phyloP scores from a whole-genome alignment of 352 stramenopile genomes.

The Phytophthora tubulina region DNA sequence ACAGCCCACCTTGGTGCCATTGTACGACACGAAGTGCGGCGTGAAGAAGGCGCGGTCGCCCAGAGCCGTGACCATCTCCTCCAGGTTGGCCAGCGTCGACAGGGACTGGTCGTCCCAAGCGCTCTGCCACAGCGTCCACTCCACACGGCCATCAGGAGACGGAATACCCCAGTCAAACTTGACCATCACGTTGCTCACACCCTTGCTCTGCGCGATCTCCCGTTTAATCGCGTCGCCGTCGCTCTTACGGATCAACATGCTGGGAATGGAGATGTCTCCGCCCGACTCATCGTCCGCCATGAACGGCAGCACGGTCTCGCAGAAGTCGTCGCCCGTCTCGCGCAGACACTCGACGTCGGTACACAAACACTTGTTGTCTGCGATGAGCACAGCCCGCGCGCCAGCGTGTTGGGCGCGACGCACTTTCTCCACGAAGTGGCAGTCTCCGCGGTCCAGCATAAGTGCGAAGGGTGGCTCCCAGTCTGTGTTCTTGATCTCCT shows the following conservation, averaged over 20 bases:
- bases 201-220: slow-evolving; percentile 79
- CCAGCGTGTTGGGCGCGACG: slow-evolving; percentile 92
- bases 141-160: slow-evolving; percentile 94
- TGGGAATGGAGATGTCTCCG: slow-evolving; percentile 97
- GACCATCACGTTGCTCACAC: slow-evolving; percentile 94
- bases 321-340: slow-evolving; percentile 83
- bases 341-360: slow-evolving; percentile 79
- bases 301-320: slow-evolving; percentile 89
- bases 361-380: slow-evolving; percentile 97
- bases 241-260: slow-evolving; percentile 96
- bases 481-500: slow-evolving; percentile 80
- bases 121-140: slow-evolving; percentile 97
- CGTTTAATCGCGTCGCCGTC: slow-evolving; percentile 95
- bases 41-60: slow-evolving; percentile 95
- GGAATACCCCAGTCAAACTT: slow-evolving; percentile 97
- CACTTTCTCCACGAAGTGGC: slow-evolving; percentile 97
- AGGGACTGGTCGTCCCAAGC: slow-evolving; percentile 92
- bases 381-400: slow-evolving; percentile 95
- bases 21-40: slow-evolving; percentile 97
- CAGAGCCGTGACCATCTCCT: slow-evolving; percentile 85
- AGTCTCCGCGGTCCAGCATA: slow-evolving; percentile 96
- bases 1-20: slow-evolving; percentile 94
- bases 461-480: slow-evolving; percentile 96
- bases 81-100: slow-evolving; percentile 83
- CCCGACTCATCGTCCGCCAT: slow-evolving; percentile 96